Evolutionary conservation across 805 yeast species (phyloP), one percentile per base, ranked within the genome.

Genomic region (Maudiozyma turicensis): DNA sequence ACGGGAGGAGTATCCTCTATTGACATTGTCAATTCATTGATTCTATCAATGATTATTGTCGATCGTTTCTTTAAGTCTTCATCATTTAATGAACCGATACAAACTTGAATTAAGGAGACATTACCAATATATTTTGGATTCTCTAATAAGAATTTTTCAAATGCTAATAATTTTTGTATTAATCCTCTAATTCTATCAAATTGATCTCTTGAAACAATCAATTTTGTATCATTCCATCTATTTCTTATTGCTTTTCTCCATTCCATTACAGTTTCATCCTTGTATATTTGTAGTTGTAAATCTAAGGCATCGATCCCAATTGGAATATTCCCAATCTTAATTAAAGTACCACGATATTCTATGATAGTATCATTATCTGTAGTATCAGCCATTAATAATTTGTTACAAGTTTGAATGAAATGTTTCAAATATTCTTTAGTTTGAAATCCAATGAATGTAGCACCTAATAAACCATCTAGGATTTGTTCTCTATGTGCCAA

Each of bases 351-450:
- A 10, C 79, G 73, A 59, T 74, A 81, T 48, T 77, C 72, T 8
- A 86, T 64, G 39, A 71, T 74, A 46, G 66, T 68, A 26, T 76
- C 79, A 45, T 77, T 46, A 6, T 37, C 29, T 43, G 77, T 77
- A 15, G 85, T 78, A 67, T 91, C 97, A 0, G 95, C 89, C 55
- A 89, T 78, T 38, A 93, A 68, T 38, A 93, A 72, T 48, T 96
- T 73, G 56, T 85, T 86, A 60, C 95, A 82, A 2, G 97, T 88
- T 68, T 91, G 97, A 49, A 86, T 70, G 66, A 93, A 93, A 67
- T 93, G 99, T 59, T 95, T 80, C 32, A 87, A 91, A 58, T 90
- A 91, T 66, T 93, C 99, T 26, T 81, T 81, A 10, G 91, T 89
- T 66, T 93, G 99, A 71, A 93, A 90, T 2, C 90, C 82, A 45